Base-by-base conservation (phyloP, 371 early-diverging fungal species). In the Umbelopsis sp. region DNA sequence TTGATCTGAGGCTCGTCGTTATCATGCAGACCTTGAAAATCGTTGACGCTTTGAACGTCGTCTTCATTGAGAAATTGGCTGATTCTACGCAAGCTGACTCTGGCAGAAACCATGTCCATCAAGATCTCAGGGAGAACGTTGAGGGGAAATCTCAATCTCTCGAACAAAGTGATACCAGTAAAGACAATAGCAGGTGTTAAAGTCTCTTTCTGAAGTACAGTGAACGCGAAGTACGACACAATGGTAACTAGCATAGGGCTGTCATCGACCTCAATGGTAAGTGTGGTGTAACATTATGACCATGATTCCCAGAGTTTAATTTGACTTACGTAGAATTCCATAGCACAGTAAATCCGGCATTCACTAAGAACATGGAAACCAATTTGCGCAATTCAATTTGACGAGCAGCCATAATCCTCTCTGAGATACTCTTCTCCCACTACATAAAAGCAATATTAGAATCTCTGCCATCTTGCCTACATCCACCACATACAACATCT, bases 181-280 rank as follows among this genome's bases (percentile, higher is more conserved):
- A 84, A 84, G 1, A 82, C 84, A 29, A 84, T 71, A 10, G 79
- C 68, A 10, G 84, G 74, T 0, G 82, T 79, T 22, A 84, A 72
- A n/a, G 68, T 65, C 41, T 79, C 73, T 10, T 78, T 73, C 35
- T 79, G 73, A n/a, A 84, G 51, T 66, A 77, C 79, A 64, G 77
- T 77, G 50, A 77, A 84, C 25, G 79, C 74, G 48, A 75, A 70
- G 72, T 81, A 81, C 44, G 77, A 77, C 12, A 69, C 73, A n/a
- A 80, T 18, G 44, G 80, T 84, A 44, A 84, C 74, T 11, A 82
- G 24, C 20, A 80, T 70, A 24, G 84, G 84, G 2, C 77, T 74
- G 22, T 50, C 24, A 70, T 74, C 2, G 70, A 74, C 48, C 65
- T 76, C 67, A 72, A 72, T 29, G 29, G 52, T 77, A 10, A 41